A percentile compares a stretch with the other conserved stretches of the same genome.
phyloP scores from a whole-genome alignment of 148 eudicot genomes.

The Cornus suecica region DNA sequence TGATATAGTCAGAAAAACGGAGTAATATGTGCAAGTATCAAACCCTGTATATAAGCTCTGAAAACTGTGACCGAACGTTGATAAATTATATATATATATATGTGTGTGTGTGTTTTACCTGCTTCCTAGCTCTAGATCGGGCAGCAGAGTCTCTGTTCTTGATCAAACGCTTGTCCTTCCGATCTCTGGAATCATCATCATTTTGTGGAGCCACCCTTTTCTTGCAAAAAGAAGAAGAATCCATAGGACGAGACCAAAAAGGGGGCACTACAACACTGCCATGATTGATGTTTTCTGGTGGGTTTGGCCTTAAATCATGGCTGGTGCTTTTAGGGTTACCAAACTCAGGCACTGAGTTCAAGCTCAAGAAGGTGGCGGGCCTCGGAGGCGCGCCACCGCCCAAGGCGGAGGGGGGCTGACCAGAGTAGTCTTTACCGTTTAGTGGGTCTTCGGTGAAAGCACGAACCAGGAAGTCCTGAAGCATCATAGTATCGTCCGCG shows the following conservation, averaged over 20 bases:
- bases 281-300: not conserved
- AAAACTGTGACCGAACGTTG: too few relatives aligned
- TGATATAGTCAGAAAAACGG: too few relatives aligned
- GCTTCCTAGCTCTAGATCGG: slow-evolving; percentile 67
- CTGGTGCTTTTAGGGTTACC: not conserved
- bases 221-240: slow-evolving; percentile 21
- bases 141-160: slow-evolving; percentile 84
- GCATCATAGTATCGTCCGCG: not conserved
- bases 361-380: not conserved
- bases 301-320: not conserved
- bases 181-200: slow-evolving; percentile 26
- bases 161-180: slow-evolving; percentile 57
- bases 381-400: too few relatives aligned
- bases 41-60: too few relatives aligned
- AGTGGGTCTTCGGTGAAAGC: slow-evolving; percentile 9
- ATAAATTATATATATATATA: too few relatives aligned
- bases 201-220: slow-evolving; percentile 34
- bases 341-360: slow-evolving; percentile 9
- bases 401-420: not conserved
- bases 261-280: not conserved
- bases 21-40: too few relatives aligned
- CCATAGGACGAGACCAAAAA: slow-evolving; percentile 20
- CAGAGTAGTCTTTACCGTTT: not conserved
- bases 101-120: slow-evolving; percentile 18
- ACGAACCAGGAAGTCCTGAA: slow-evolving; percentile 19